Evolutionary conservation across 2,329 filamentous ascomycete species (phyloP), one percentile per base, ranked within the genome.

Genomic region (Aspergillus unguis): DNA sequence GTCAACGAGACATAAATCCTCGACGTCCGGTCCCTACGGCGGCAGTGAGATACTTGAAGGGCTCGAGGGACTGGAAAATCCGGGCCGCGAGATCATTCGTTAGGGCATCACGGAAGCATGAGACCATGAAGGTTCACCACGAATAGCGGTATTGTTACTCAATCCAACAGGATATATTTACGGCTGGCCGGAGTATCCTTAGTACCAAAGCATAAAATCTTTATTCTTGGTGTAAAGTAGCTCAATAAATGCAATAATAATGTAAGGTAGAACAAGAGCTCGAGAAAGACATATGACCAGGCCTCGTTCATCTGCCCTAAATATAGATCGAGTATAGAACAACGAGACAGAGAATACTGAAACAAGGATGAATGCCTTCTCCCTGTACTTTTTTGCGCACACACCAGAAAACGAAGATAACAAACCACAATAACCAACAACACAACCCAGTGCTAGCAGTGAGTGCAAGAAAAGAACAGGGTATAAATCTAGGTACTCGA

Each of bases 1-100:
- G 2, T 75, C 80, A 37, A 78, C 75, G 60, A 85, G 81, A 63
- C 73, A 76, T 6, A 81, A 78, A 23, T 71, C 76, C 25, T 69
- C 76, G 47, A 77, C 78, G 10, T 77, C 75, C 38, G 84, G 88
- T 2, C 75, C 89, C 57, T 75, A 96, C 26, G 89, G 88, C 9
- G 88, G 90, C 4, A 95, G 90, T 71, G 85, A 88, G 68, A 95
- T 96, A 58, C 78, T 96, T 31, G 91, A 96, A 68, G 84, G 84
- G 23, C 74, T 91, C 50, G 86, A 95, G 67, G 89, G 89, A 3
- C 87, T 94, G 61, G 86, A 91, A 56, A 71, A 69, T 43, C 65
- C 66, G 31, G 69, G 69, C 25, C 62, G 63, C 41, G 85, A 86
- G 52, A 73, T 88, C 56, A 90, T 91, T 70, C 85, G 86, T 52